These are phyloP conservation scores for Aspergillus sp. DNA, from an alignment of 2,329 filamentous ascomycete genomes.

Conservation along the genomic window DNA sequence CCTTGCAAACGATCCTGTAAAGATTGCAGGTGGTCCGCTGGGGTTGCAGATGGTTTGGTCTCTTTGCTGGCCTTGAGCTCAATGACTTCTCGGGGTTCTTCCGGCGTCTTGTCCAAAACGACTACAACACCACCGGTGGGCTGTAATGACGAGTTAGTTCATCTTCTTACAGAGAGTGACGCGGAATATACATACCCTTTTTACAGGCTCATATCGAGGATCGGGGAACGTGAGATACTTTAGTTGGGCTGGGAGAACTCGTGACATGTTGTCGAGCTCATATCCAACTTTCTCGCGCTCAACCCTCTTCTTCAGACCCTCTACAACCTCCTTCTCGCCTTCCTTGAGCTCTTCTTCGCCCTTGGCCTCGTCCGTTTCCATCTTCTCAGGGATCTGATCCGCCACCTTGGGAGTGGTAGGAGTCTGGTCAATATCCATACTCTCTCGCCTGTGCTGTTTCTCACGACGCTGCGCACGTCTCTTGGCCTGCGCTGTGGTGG, in stretches of 20 bases:
- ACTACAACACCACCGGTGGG: conserved; percentile 91
- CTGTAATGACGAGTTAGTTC: conserved; percentile 44
- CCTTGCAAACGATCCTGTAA: conserved; percentile 40
- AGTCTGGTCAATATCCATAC: conserved; percentile 88
- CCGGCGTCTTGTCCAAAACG: conserved; percentile 79
- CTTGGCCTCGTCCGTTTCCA: conserved; percentile 70
- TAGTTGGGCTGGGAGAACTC: conserved; percentile 86
- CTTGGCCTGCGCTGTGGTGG: conserved; percentile 95
- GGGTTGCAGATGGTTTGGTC: conserved; percentile 39
- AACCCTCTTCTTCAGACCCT: conserved; percentile 77
- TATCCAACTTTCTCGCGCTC: conserved; percentile 98
- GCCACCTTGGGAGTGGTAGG: conserved; percentile 70
- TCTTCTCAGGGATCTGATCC: conserved; percentile 70
- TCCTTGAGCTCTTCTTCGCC: conserved; percentile 61
- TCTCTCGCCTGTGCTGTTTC: conserved; percentile 81
- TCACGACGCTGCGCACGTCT: conserved; percentile 93
- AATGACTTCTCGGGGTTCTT: conserved; percentile 74
- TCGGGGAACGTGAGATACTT: conserved; percentile 94
- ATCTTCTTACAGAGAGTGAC: background rate
- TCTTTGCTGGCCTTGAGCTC: conserved; percentile 90
- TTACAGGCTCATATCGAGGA: conserved; percentile 88
- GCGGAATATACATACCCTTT: conserved; percentile 63
- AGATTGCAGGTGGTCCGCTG: background rate
- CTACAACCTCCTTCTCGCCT: conserved; percentile 60
- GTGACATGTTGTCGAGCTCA: conserved; percentile 94